These are phyloP conservation scores for Stephania cephalantha DNA, from an alignment of 164 flowering plant genomes.

Conservation along the genomic window DNA sequence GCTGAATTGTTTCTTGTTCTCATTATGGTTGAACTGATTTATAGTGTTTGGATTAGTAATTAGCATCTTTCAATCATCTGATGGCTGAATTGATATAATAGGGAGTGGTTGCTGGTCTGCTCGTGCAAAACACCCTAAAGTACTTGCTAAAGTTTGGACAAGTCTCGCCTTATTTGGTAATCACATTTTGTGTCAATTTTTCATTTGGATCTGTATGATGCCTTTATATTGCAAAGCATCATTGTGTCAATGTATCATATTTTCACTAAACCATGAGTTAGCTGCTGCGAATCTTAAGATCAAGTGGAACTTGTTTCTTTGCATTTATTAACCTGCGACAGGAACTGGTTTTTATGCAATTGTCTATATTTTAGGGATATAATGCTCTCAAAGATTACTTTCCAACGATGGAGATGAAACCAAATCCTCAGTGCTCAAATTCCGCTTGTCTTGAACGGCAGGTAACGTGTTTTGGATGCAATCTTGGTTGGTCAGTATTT, in stretches of 20 bases:
- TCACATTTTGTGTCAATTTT: not conserved
- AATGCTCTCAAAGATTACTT: constrained; percentile 93
- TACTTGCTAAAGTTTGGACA: constrained; percentile 81
- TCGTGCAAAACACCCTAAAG: constrained; percentile 92
- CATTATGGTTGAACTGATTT: not conserved
- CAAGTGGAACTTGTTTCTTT: not conserved
- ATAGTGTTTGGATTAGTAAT: not conserved
- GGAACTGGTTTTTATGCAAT: not conserved
- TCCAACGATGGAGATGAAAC: constrained; percentile 98
- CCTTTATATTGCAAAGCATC: not conserved
- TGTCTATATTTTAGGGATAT: constrained; percentile 55
- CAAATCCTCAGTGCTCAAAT: constrained; percentile 95
- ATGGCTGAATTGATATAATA: constrained; percentile 21
- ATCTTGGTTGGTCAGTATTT: constrained; percentile 5
- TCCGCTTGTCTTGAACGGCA: constrained; percentile 80
- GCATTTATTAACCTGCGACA: not conserved
- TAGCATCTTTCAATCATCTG: not conserved
- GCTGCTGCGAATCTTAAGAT: not conserved
- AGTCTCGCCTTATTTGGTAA: constrained; percentile 93
- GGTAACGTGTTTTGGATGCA: constrained; percentile 31
- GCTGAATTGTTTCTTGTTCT: not conserved
- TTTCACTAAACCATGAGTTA: not conserved
- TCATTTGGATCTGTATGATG: not conserved
- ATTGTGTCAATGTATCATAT: not conserved
- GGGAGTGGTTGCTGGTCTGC: constrained; percentile 98